Evolutionary conservation across 352 stramenopile genomes (phyloP).

Genomic region (Phytophthora aleatoria): DNA sequence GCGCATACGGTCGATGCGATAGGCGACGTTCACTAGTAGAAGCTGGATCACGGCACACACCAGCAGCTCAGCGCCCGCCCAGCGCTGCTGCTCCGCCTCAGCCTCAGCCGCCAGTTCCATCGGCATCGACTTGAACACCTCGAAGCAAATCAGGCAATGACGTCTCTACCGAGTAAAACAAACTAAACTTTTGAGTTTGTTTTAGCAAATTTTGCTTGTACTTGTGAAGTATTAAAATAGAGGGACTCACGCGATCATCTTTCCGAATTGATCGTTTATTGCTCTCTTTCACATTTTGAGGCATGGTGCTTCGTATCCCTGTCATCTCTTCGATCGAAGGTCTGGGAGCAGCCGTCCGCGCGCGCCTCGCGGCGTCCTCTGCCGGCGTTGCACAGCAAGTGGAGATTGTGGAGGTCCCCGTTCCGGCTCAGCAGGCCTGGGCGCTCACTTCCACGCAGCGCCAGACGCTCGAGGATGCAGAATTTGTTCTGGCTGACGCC

Average conservation of each 20-base stretch:
- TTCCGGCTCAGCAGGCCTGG: constrained; percentile 26
- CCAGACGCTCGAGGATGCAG: constrained; percentile 27
- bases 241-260: too few relatives aligned
- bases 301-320: constrained; percentile 35
- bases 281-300: background rate
- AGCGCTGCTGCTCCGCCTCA: constrained; percentile 43
- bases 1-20: constrained; percentile 59
- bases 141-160: background rate
- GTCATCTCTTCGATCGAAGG: constrained; percentile 47
- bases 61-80: constrained; percentile 64
- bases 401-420: constrained; percentile 39
- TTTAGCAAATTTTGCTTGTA: too few relatives aligned
- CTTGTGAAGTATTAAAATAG: too few relatives aligned
- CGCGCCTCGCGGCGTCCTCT: constrained; percentile 14
- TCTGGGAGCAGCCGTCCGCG: constrained; percentile 31
- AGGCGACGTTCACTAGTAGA: constrained; percentile 65
- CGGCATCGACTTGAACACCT: background rate
- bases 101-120: constrained; percentile 32
- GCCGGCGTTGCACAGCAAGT: constrained; percentile 18
- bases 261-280: background rate
- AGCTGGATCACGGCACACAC: constrained; percentile 69
- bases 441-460: constrained; percentile 23
- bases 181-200: too few relatives aligned
- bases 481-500: constrained; percentile 44
- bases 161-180: constrained; percentile 8